Evolutionary conservation across 208 protist genomes (phyloP).

Genomic region (Trypanosoma lewisi): DNA sequence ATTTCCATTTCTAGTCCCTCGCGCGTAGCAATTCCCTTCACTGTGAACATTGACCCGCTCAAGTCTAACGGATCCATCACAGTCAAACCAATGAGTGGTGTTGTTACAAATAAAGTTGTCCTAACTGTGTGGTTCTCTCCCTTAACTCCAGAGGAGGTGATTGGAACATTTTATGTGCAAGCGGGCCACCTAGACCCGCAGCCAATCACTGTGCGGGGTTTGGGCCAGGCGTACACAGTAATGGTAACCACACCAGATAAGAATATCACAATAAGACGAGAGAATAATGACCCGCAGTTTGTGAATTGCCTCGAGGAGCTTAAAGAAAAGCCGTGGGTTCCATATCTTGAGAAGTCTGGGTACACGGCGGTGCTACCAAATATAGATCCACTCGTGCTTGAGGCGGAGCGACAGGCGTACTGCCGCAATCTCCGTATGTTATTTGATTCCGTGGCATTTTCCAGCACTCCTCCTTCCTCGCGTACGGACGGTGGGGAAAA

Average conservation of each 20-base stretch:
- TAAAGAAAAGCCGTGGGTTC: conserved; percentile 19
- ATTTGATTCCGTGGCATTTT: no score
- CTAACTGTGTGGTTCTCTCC: conserved; percentile 79
- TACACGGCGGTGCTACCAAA: neutral
- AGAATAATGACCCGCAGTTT: conserved; percentile 20
- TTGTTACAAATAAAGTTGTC: conserved; percentile 69
- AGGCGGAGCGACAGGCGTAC: conserved; percentile 81
- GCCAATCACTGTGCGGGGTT: conserved; percentile 68
- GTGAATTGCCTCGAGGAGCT: conserved; percentile 16
- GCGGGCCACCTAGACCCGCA: conserved; percentile 94
- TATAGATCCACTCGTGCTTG: conserved; percentile 29
- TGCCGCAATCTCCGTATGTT: conserved; percentile 41
- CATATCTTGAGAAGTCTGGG: conserved; percentile 34
- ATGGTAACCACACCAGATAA: conserved; percentile 35
- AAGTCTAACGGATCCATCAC: conserved; percentile 53
- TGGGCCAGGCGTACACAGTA: conserved; percentile 69
- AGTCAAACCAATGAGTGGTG: conserved; percentile 73
- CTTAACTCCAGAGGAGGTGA: conserved; percentile 77
- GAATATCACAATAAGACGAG: conserved; percentile 16
- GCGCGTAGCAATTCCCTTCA: conserved; percentile 83
- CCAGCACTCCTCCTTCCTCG: no score
- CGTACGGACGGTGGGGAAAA: neutral
- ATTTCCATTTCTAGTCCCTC: conserved; percentile 90
- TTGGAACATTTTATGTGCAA: conserved; percentile 81
- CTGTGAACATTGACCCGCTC: conserved; percentile 55